Evolutionary conservation across 2,329 filamentous ascomycete genomes (phyloP).

Genomic region (Rhinocladiella similis): DNA sequence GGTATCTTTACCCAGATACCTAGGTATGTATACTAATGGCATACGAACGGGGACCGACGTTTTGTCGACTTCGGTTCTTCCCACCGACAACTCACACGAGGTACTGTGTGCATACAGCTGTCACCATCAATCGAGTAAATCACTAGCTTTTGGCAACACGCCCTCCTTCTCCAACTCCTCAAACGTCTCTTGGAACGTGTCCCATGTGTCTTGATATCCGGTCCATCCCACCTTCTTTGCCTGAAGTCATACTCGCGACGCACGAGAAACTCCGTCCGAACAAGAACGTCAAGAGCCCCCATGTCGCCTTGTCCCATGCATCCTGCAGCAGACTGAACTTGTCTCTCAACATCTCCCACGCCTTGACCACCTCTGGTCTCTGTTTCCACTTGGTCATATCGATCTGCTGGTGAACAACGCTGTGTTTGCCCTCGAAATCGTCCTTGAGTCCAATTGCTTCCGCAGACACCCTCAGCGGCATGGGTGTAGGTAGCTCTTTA

Average conservation of each 20-base stretch:
- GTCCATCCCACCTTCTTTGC: slow-evolving; percentile 48
- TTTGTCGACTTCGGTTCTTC: no score
- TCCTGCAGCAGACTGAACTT: slow-evolving; percentile 39
- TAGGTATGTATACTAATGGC: background rate
- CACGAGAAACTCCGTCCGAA: slow-evolving; percentile 39
- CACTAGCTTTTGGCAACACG: slow-evolving; percentile 27
- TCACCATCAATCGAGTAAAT: background rate
- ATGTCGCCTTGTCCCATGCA: slow-evolving; percentile 47
- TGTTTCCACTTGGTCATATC: slow-evolving; percentile 45
- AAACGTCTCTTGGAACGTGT: slow-evolving; percentile 39
- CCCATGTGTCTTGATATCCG: slow-evolving; percentile 43
- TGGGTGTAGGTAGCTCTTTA: slow-evolving; percentile 22
- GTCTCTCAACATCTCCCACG: slow-evolving; percentile 40
- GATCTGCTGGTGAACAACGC: slow-evolving; percentile 36
- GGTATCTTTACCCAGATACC: background rate
- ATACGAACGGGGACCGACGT: background rate
- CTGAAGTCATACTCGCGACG: slow-evolving; percentile 44
- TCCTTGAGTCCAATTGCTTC: slow-evolving; percentile 30
- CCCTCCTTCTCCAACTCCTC: slow-evolving; percentile 32
- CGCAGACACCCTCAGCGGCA: slow-evolving; percentile 30
- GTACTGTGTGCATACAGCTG: no score
- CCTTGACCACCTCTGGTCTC: slow-evolving; percentile 38
- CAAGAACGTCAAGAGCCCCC: slow-evolving; percentile 45
- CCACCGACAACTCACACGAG: no score
- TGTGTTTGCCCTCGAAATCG: slow-evolving; percentile 27